Base-by-base conservation (phyloP, 2,329 filamentous ascomycete genomes). In the Cladosporium sp. region DNA sequence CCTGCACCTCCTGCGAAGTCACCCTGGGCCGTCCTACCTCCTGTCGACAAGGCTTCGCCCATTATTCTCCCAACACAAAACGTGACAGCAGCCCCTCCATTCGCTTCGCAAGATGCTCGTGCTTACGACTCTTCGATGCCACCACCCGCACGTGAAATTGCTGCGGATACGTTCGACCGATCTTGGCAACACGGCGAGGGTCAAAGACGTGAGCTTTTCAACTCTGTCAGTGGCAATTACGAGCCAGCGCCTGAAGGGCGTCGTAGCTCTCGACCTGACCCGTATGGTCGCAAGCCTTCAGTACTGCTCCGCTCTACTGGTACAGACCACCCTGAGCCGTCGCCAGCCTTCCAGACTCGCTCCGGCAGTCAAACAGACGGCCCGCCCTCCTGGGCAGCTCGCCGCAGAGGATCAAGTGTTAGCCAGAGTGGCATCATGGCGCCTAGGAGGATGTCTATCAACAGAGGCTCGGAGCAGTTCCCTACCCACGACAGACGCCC, bases 161-260 rank as follows among this genome's bases (percentile, higher is more conserved):
- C 93, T 6, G 91, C 93, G 0, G 95, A 98, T 76, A 94, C 97
- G 70, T 98, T 97, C 74, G 96, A 90, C 76, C 86, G 95, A 68
- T 87, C 89, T 36, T 96, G 91, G 89, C 86, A 91, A 72, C 92
- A 97, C 57, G 70, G 72, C 67, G 86, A 88, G 5, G 83, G 85
- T 64, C 83, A 85, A 13, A 88, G 87, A 67, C 85, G 91, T 65
- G 93, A 98, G 76, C 82, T 98, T 0, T 98, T 89, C 80, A 97
- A 98, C 76, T 96, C 94, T n/a, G 91, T 96, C 64, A 97, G 92
- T 63, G 94, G 94, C 21, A 89, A 92, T 59, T 96, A 97, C 71
- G 94, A 98, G 75, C 93, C 93, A 18, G 94, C 93, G 3, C 82
- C 86, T 61, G 92, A 97, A 64, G 82, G 80, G 68, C 89, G 93